A percentile compares a stretch with the other conserved stretches of the same genome.
phyloP scores from a whole-genome alignment of 331 rosid genomes.

The Pyracantha coccinea region DNA sequence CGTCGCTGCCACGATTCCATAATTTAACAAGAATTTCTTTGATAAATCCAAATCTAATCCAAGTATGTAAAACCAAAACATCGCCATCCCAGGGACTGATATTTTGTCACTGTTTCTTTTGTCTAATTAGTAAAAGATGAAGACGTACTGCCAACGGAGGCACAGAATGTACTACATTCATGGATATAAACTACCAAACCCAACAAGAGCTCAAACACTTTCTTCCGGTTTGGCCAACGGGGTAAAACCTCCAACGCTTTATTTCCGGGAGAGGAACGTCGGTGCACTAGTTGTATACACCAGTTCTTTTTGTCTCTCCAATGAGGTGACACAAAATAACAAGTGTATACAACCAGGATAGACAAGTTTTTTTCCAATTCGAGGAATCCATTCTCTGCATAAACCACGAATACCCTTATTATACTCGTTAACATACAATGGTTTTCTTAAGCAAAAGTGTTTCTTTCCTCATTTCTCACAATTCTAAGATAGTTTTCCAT shows the following conservation, averaged over 20 bases:
- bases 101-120: constrained; percentile 1
- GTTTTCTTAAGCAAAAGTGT: background rate
- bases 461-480: background rate
- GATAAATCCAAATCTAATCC: constrained; percentile 10
- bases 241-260: background rate
- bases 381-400: background rate
- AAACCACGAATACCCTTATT: background rate
- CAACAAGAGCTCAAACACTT: background rate
- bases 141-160: constrained; percentile 8
- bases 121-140: constrained; percentile 1
- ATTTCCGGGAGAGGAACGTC: too few relatives aligned
- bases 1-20: constrained; percentile 28
- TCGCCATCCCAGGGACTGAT: constrained; percentile 7
- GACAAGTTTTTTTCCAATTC: background rate
- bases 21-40: constrained; percentile 20
- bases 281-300: too few relatives aligned
- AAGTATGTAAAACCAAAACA: constrained; percentile 15
- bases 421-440: too few relatives aligned
- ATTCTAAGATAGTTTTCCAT: background rate
- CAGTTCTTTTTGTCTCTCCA: too few relatives aligned
- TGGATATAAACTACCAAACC: background rate
- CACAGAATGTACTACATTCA: too few relatives aligned
- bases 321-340: too few relatives aligned
- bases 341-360: too few relatives aligned
- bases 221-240: background rate